Evolutionary conservation across 495 filamentous ascomycete genomes (phyloP), one percentile per base, ranked within the genome.

Genomic region (Trichoderma asperelloides): DNA sequence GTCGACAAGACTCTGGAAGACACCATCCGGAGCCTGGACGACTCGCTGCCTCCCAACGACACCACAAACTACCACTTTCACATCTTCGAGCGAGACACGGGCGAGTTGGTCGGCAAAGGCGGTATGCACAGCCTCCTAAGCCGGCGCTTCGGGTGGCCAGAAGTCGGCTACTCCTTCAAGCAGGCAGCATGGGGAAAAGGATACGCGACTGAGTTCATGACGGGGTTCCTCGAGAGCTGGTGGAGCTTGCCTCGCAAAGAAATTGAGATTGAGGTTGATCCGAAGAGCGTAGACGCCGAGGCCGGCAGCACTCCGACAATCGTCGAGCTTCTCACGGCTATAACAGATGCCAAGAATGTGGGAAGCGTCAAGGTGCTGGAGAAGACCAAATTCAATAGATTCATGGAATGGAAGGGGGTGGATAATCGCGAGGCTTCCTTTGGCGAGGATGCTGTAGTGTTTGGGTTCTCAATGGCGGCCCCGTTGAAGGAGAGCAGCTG

Each of bases 111-210:
- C 43, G 79, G 79, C 2, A 67, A 73, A 21, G 79, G 79, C 27
- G 78, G 79, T 9, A 67, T 68, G 16, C 74, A 78, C 49, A 66
- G 65, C 13, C 27, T 28, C 21, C 8, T 39, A 13, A 65, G 51
- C 21, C 27, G 18, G 18, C 30, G n/a, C 18, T 64, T 75, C 7
- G 78, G 79, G 11, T 82, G 79, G 79, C 81, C 81, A 1, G 81
- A 81, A 71, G 63, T 82, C 15, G 82, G 82, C 18, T 84, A 83
- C 66, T 81, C 82, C 70, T 69, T 84, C 40, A 70, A 68, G 41
- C 73, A 67, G 49, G 78, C 81, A 66, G 41, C 37, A 28, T 84
- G 81, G 81, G 81, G 81, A 0, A 73, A 70, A 66, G 81, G 81
- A 37, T 71, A 78, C 28, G 81, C 70, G 18, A 80, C 77, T 1